Evolutionary conservation across 768 basidiomycete species (phyloP), one percentile per base, ranked within the genome.

Genomic region (Boletales sp.): DNA sequence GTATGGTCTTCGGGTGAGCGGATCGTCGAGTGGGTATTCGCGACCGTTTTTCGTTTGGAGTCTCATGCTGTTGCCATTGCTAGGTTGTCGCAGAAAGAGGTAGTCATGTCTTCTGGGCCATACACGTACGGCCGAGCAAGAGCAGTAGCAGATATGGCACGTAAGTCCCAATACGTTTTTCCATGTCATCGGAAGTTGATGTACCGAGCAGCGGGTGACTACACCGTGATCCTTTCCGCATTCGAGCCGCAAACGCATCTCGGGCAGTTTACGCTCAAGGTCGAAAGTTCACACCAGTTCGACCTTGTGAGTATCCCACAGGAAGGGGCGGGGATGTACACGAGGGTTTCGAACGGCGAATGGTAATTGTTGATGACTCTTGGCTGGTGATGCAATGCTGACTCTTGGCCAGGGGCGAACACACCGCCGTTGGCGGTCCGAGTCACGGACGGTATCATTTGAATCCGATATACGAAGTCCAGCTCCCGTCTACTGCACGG

Each of bases 281-380:
- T 91, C 3, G 81, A 87, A 44, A 80, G 86, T 49, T 78, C 83
- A 1, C 63, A 66, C 50, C 75, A 79, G 1, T 76, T 94, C 45
- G 80, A 84, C 15, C 53, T 96, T 19, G 71, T 71, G 43, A 57
- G 80, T 0, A 86, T 96, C 19, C 82, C 85, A 0, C 81, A 85
- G 50, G 95, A 98, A 70, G 94, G 92, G 0, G 90, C 93, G 0
- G 94, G 94, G 0, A 90, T 96, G 92, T 95, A 86, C 63, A 70
- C 69, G 18, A 86, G 88, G 57, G 62, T 74, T 0, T 57, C 86
- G 2, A 77, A 72, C n/a, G 92, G 90, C 4, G 69, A 74, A 35
- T 98, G 94, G 94, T 90, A 53, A 45, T 80, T 65, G 15, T 1
- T 8, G n/a, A 38, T 33, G 14, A 40, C 28, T 17, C 2, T 14